Base-by-base conservation (phyloP, 176 grass and related monocot genomes). In the Avena insularis region DNA sequence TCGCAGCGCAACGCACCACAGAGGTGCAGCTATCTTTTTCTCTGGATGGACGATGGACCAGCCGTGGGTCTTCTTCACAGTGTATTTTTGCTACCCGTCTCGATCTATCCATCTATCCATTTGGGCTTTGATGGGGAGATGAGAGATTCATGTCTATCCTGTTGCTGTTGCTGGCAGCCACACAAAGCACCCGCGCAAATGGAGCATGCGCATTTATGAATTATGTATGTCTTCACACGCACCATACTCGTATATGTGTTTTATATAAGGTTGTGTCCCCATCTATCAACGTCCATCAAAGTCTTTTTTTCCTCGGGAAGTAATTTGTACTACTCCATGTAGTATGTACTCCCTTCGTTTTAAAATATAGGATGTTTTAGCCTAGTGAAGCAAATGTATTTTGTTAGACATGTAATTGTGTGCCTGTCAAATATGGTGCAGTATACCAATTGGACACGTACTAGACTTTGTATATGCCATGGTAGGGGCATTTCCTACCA, bases 71-170 rank as follows among this genome's bases (percentile, higher is more conserved):
- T 53, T 29, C 72, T n/a, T n/a, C n/a, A n/a, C n/a, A 54, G 48
- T 54, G 73, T 17, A 54, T 33, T 16, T 43, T 43, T 43, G 73
- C 73, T 33, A 13, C 47, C 48, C 13, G 17, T 43, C 31, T 63
- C 4, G 50, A 13, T 85, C 47, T 1, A 63, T 63, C 21, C 21
- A 63, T 12, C 3, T 47, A 57, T 15, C 40, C 40, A 43, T 43
- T 43, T 1, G 33, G 12, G 54, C 15, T 48, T 57, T 63, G 65
- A 16, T 45, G 66, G 53, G 12, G 64, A 72, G 38, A 40, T 0
- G 40, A 89, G n/a, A 45, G 33, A 66, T 85, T 56, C 87, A 73
- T 80, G 82, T 16, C 71, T 89, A 85, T 66, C 87, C 35, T 40
- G 14, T 0, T 0, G 17, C 13, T 53, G 9, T 75, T 51, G 53